These are phyloP conservation scores for Chloropicon primus DNA, from an alignment of 139 green algal species.

Conservation along the genomic window DNA sequence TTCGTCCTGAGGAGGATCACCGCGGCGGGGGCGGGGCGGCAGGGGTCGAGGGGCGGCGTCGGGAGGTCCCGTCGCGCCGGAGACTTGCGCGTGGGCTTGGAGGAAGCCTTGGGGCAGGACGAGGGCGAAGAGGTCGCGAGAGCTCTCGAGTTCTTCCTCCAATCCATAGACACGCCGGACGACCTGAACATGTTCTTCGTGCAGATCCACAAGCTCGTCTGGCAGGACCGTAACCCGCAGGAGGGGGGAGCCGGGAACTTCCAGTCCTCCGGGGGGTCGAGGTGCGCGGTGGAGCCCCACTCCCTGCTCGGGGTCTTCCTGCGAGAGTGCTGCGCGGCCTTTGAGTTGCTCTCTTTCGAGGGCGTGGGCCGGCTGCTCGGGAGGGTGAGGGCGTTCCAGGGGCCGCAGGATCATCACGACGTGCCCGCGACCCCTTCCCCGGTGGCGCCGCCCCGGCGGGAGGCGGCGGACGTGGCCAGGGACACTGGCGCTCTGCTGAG, in stretches of 20 bases:
- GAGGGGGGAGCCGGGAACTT: too few relatives aligned
- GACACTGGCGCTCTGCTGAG: neutral
- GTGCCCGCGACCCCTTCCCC: too few relatives aligned
- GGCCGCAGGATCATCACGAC: too few relatives aligned
- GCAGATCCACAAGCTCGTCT: neutral
- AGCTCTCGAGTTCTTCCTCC: neutral
- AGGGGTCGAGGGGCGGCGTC: too few relatives aligned
- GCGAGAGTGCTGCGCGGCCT: neutral
- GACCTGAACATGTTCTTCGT: neutral
- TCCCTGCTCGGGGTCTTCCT: neutral
- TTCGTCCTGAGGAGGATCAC: too few relatives aligned
- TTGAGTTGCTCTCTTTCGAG: neutral
- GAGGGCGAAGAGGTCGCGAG: neutral
- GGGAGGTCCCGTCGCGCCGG: too few relatives aligned
- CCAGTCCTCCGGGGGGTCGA: too few relatives aligned
- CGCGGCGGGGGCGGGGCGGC: too few relatives aligned
- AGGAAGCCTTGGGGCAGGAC: too few relatives aligned
- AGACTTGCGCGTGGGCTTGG: too few relatives aligned
- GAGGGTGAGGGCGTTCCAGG: neutral
- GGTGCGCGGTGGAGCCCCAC: neutral
- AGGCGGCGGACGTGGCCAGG: neutral
- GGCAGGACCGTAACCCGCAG: too few relatives aligned
- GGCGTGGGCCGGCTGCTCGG: neutral
- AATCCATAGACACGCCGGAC: neutral
- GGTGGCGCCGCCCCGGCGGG: too few relatives aligned